Conservation (phyloP, 768 basidiomycete genomes). For the Leccinum pellstonianum region DNA sequence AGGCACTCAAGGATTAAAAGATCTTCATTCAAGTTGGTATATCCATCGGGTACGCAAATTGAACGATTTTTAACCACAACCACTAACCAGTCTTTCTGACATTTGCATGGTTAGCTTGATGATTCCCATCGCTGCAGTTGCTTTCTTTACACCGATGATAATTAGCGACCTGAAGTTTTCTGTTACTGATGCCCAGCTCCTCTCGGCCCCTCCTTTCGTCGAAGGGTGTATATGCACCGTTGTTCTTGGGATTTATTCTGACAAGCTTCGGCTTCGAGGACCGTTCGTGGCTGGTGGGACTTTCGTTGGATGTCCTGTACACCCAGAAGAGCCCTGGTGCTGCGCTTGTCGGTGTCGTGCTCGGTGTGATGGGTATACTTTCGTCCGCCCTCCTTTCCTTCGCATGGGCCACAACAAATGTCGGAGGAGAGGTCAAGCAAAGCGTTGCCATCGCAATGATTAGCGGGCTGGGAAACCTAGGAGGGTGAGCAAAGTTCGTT, state of each 20-base stretch:
- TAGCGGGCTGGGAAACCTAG: background rate
- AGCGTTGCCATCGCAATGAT: background rate
- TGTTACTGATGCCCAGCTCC: constrained; percentile 46
- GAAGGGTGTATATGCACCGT: constrained; percentile 43
- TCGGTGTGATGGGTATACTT: background rate
- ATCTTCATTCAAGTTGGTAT: background rate
- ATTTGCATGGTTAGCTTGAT: constrained; percentile 31
- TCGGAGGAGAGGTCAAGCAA: background rate
- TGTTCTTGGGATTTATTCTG: constrained; percentile 39
- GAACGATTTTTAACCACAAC: background rate
- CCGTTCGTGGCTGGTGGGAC: constrained; percentile 44
- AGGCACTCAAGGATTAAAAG: too few relatives aligned
- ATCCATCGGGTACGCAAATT: constrained; percentile 7
- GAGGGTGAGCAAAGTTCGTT: background rate
- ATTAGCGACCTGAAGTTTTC: constrained; percentile 48
- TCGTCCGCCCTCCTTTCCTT: background rate
- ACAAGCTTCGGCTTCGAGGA: constrained; percentile 42
- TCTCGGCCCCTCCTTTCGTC: constrained; percentile 47
- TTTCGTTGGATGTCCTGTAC: constrained; percentile 43
- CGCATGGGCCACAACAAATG: background rate
- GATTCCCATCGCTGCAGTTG: constrained; percentile 43
- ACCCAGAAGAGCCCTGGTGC: constrained; percentile 7
- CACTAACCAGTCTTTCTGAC: constrained; percentile 3
- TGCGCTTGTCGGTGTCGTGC: background rate
- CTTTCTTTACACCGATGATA: constrained; percentile 49